phyloP scores from a whole-genome alignment of 2,329 filamentous ascomycete genomes.

The Achaetomium macrosporum region DNA sequence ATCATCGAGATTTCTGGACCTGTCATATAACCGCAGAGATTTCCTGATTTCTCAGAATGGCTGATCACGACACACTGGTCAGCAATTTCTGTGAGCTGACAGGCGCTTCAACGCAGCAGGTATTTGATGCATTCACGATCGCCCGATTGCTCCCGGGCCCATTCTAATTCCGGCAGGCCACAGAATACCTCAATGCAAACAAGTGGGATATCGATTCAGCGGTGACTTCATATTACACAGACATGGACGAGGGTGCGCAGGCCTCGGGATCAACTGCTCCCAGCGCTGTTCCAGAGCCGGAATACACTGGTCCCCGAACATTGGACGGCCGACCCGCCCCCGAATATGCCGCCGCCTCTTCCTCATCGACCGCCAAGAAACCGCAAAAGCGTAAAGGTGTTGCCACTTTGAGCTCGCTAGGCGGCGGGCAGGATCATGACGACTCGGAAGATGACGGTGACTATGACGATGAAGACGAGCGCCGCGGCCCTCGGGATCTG shows the following conservation, averaged over 20 bases:
- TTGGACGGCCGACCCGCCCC: constrained; percentile 57
- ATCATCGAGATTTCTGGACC: background rate
- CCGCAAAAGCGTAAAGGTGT: constrained; percentile 53
- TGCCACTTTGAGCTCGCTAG: constrained; percentile 54
- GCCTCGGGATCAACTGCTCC: constrained; percentile 38
- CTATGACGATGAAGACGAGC: constrained; percentile 52
- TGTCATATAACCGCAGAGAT: too few species aligned
- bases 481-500: constrained; percentile 58
- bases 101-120: constrained; percentile 43
- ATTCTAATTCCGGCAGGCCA: constrained; percentile 45
- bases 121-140: constrained; percentile 26
- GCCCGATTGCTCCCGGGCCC: background rate
- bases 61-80: constrained; percentile 40
- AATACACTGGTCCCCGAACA: constrained; percentile 57
- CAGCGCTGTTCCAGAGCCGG: constrained; percentile 30
- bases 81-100: constrained; percentile 53
- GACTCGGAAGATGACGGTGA: constrained; percentile 54
- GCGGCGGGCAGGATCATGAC: constrained; percentile 45
- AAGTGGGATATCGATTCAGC: constrained; percentile 62
- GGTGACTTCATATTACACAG: constrained; percentile 55
- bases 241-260: constrained; percentile 47
- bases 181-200: constrained; percentile 58
- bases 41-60: constrained; percentile 28
- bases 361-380: constrained; percentile 35
- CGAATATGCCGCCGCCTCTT: constrained; percentile 32